Conservation (phyloP, 176 grass and related monocot genomes). For the Zea mays region Zm-B73-REFERENCE-NAM-5.0 NC_050100.1:85854001-85854500, state of each 20-base stretch:
- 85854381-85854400: slow-evolving; percentile 13
- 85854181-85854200: not conserved
- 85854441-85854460: not conserved
- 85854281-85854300: slow-evolving; percentile 14
- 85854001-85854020: not conserved
- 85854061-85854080: not conserved
- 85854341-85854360: not conserved
- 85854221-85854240: not conserved
- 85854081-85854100: slow-evolving; percentile 11
- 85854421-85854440: not conserved
- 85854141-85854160: slow-evolving; percentile 17
- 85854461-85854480: slow-evolving; percentile 35
- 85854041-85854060: not conserved
- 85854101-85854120: slow-evolving; percentile 2
- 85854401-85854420: slow-evolving; percentile 5
- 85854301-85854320: slow-evolving; percentile 26
- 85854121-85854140: slow-evolving; percentile 21
- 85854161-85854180: not conserved
- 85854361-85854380: slow-evolving; percentile 31
- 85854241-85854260: slow-evolving; percentile 11
- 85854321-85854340: not conserved
- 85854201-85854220: not conserved
- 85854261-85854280: not conserved
- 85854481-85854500: slow-evolving; percentile 5
- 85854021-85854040: not conserved